Conservation (phyloP, 2,329 filamentous ascomycete species). For the Blastomyces emzantsi region DNA sequence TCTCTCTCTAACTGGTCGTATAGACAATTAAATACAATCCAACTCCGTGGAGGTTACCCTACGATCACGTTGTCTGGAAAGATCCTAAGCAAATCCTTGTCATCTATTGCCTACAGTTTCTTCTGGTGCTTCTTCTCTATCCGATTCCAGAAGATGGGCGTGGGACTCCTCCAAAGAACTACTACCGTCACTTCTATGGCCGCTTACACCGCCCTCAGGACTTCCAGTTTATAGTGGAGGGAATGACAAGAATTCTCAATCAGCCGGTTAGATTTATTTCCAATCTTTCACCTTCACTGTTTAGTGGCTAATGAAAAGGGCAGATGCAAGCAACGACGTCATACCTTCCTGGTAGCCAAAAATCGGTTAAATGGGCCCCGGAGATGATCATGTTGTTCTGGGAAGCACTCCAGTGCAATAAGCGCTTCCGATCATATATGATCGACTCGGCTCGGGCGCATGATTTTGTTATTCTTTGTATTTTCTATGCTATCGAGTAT, state of each 20-base stretch:
- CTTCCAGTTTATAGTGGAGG: constrained; percentile 94
- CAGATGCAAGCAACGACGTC: constrained; percentile 75
- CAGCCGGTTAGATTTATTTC: constrained; percentile 52
- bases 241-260: constrained; percentile 84
- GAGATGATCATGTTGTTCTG: constrained; percentile 97
- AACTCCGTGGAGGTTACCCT: constrained; percentile 85
- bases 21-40: constrained; percentile 94
- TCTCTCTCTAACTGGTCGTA: constrained; percentile 4
- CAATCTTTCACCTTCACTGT: constrained; percentile 1
- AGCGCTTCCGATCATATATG: constrained; percentile 90
- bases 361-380: constrained; percentile 74
- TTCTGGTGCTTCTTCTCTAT: constrained; percentile 79
- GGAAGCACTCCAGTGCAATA: constrained; percentile 96
- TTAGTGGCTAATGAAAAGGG: constrained; percentile 13
- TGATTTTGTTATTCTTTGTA: constrained; percentile 80
- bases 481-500: constrained; percentile 90
- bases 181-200: constrained; percentile 85
- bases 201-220: constrained; percentile 87
- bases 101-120: constrained; percentile 81
- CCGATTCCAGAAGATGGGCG: constrained; percentile 70
- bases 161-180: constrained; percentile 67
- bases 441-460: constrained; percentile 90
- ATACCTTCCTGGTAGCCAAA: constrained; percentile 77
- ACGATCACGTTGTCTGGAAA: constrained; percentile 85
- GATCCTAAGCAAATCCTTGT: constrained; percentile 85